phyloP scores from a whole-genome alignment of 169 alveolate species.

The Plasmodium inui region DNA sequence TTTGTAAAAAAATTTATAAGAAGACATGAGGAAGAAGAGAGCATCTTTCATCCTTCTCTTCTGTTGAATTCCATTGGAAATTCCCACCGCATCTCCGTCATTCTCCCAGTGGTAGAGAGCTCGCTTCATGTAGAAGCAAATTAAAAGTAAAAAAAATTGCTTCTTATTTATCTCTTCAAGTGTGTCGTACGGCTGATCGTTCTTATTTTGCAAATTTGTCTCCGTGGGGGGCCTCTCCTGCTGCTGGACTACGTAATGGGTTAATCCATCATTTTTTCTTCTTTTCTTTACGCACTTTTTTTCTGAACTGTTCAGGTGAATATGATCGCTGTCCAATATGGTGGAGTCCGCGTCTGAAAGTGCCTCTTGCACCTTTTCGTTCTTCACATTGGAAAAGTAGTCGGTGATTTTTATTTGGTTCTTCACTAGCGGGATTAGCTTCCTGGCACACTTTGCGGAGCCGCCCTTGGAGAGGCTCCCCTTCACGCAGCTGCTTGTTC shows the following conservation, averaged over 20 bases:
- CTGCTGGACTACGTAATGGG: not conserved
- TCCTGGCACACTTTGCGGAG: conserved; percentile 10
- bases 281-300: conserved; percentile 16
- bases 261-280: conserved; percentile 42
- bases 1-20: conserved; percentile 73
- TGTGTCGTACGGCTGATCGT: not conserved
- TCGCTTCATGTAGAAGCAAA: conserved; percentile 57
- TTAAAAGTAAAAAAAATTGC: conserved; percentile 62
- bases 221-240: not conserved
- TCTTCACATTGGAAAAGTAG: conserved; percentile 54
- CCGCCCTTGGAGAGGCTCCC: not conserved
- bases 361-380: conserved; percentile 24
- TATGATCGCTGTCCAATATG: not conserved
- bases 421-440: conserved; percentile 50
- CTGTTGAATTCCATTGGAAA: conserved; percentile 65
- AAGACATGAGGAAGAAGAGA: conserved; percentile 56
- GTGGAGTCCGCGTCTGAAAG: not conserved
- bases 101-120: conserved; percentile 52
- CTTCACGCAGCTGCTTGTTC: not conserved
- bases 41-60: conserved; percentile 62
- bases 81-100: conserved; percentile 67
- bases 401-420: conserved; percentile 75
- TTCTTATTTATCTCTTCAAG: conserved; percentile 57
- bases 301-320: not conserved
- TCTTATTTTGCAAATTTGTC: not conserved